A percentile compares a stretch with the other conserved stretches of the same genome.
Conservation (phyloP, 2,329 filamentous ascomycete species). For the Paraphaeosphaeria sporulosa region DNA sequence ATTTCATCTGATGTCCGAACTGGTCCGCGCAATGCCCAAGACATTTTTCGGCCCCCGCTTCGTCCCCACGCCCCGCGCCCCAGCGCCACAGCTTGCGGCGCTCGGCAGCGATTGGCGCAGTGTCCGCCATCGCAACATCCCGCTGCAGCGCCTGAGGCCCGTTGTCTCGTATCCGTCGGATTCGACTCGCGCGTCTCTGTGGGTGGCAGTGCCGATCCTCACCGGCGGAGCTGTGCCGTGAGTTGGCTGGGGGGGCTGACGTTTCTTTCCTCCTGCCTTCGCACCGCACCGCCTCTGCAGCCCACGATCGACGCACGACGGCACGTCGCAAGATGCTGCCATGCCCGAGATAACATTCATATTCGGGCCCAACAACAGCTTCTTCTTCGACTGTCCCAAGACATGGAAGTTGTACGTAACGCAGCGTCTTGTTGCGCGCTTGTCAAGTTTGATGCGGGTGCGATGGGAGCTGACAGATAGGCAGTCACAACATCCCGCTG, state of each 20-base stretch:
- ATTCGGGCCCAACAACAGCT: conserved; percentile 46
- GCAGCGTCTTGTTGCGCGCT: background rate
- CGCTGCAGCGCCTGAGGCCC: background rate
- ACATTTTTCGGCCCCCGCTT: background rate
- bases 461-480: conserved; percentile 25
- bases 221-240: background rate
- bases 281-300: conserved; percentile 4
- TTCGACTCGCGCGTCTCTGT: background rate
- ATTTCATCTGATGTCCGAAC: too few relatives aligned
- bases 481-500: conserved; percentile 42
- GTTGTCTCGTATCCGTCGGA: conserved; percentile 9
- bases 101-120: background rate
- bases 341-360: conserved; percentile 47
- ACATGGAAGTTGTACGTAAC: conserved; percentile 48
- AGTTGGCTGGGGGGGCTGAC: background rate
- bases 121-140: background rate
- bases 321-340: conserved; percentile 22
- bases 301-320: conserved; percentile 1
- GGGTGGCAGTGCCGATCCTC: conserved; percentile 8
- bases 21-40: background rate
- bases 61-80: background rate
- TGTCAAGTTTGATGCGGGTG: background rate
- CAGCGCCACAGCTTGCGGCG: conserved; percentile 7
- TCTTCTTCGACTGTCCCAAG: conserved; percentile 47
- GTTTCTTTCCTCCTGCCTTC: background rate